Evolutionary conservation across 129 eudicot genomes (phyloP).

Genomic region (Arctium minus): DNA sequence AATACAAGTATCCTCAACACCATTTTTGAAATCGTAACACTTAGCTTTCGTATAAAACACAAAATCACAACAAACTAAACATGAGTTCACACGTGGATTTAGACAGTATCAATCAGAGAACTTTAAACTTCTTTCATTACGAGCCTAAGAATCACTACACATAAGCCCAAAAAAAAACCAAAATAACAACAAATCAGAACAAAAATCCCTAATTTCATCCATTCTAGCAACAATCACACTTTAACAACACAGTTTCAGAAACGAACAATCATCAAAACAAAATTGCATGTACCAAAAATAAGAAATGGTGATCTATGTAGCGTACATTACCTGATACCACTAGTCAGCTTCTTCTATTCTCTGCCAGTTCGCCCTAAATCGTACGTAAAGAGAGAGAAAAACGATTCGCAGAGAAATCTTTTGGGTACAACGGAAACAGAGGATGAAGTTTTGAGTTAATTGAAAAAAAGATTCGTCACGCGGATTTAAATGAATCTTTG

Average conservation of each 20-base stretch:
- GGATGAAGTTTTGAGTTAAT: background rate
- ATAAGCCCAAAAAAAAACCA: background rate
- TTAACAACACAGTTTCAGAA: background rate
- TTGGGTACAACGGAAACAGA: slow-evolving; percentile 2
- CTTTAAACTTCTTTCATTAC: background rate
- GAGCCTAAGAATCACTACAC: background rate
- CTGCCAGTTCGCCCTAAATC: background rate
- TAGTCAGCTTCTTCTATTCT: background rate
- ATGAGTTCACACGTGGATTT: background rate
- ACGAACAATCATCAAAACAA: background rate
- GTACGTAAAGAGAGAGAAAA: slow-evolving; percentile 1
- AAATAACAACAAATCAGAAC: background rate
- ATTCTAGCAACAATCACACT: background rate
- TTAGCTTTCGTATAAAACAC: background rate
- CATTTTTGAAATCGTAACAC: background rate
- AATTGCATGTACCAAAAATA: background rate
- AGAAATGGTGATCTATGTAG: background rate
- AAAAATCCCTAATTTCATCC: background rate
- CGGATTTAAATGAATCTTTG: slow-evolving; percentile 19
- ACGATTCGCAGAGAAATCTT: background rate
- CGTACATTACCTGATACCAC: background rate
- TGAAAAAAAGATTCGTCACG: slow-evolving; percentile 3
- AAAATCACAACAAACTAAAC: background rate
- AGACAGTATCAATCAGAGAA: background rate
- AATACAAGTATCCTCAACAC: background rate